Conservation (phyloP, 306 rosid genomes). For the Citrullus colocynthis region DNA sequence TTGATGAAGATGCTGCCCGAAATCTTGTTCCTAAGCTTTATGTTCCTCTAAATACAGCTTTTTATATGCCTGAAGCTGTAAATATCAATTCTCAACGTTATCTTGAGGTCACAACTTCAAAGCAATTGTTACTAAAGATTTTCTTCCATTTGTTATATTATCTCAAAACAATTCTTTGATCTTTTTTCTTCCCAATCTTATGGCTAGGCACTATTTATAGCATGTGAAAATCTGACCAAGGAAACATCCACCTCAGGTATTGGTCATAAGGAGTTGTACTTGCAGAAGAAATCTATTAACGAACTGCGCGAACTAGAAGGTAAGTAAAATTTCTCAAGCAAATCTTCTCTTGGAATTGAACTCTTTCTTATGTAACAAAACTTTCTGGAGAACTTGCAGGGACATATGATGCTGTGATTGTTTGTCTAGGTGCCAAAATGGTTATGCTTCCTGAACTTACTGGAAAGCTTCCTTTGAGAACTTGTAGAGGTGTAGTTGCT, state of each 20-base stretch:
- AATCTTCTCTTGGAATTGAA: background rate
- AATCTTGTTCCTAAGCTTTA: slow-evolving; percentile 43
- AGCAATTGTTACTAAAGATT: background rate
- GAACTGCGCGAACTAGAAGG: slow-evolving; percentile 72
- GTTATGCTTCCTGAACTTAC: slow-evolving; percentile 70
- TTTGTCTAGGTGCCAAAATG: slow-evolving; percentile 81
- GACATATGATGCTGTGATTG: slow-evolving; percentile 62
- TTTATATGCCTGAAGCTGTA: slow-evolving; percentile 84
- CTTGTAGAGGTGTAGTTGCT: slow-evolving; percentile 81
- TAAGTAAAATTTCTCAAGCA: slow-evolving; percentile 9
- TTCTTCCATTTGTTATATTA: background rate
- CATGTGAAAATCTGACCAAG: slow-evolving; percentile 48
- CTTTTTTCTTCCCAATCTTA: slow-evolving; percentile 9
- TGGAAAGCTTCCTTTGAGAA: slow-evolving; percentile 84
- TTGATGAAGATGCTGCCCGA: slow-evolving; percentile 38
- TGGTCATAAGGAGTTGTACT: slow-evolving; percentile 37
- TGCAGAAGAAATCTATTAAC: slow-evolving; percentile 39
- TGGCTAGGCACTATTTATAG: slow-evolving; percentile 59
- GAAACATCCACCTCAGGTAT: slow-evolving; percentile 26
- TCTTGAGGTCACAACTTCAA: slow-evolving; percentile 47
- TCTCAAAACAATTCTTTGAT: background rate
- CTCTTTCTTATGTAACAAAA: background rate
- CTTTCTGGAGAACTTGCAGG: slow-evolving; percentile 26
- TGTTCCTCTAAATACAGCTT: slow-evolving; percentile 46
- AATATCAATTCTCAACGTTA: slow-evolving; percentile 55